Conservation (phyloP, 169 alveolate species). For the Miamiensis avidus region DNA sequence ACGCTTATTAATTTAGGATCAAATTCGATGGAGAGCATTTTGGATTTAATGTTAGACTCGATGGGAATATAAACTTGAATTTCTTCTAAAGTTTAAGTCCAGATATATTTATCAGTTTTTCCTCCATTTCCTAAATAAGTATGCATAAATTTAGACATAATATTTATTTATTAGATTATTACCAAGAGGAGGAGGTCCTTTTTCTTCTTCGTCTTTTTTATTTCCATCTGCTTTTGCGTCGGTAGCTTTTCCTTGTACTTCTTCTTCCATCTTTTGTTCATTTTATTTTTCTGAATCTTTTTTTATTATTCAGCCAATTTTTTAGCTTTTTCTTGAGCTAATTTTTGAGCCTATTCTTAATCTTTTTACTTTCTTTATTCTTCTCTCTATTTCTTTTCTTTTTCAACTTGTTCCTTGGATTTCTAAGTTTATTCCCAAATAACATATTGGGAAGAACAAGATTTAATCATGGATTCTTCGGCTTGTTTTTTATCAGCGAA, state of each 20-base stretch:
- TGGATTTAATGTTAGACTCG: constrained; percentile 54
- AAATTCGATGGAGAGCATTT: constrained; percentile 50
- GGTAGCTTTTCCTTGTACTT: constrained; percentile 37
- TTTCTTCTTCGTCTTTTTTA: constrained; percentile 53
- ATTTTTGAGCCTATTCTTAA: not conserved
- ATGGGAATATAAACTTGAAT: constrained; percentile 65
- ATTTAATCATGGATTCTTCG: constrained; percentile 38
- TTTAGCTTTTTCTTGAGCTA: not conserved
- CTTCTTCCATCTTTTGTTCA: constrained; percentile 30
- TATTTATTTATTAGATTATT: not conserved
- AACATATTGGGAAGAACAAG: constrained; percentile 35
- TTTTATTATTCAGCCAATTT: too few species aligned
- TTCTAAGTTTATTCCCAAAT: constrained; percentile 17
- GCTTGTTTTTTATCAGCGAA: constrained; percentile 56
- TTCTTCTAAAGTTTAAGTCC: constrained; percentile 77
- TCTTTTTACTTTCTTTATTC: constrained; percentile 29
- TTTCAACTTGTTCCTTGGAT: constrained; percentile 51
- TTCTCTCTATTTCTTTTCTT: constrained; percentile 53
- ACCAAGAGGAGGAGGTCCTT: constrained; percentile 42
- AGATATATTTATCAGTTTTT: constrained; percentile 68
- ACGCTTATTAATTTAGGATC: constrained; percentile 44
- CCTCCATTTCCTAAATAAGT: constrained; percentile 64
- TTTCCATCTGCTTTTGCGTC: constrained; percentile 43
- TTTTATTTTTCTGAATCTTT: constrained; percentile 6
- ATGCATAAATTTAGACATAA: not conserved